Evolutionary conservation across 139 green algal genomes (phyloP).

Genomic region (Eudorina sp.): DNA sequence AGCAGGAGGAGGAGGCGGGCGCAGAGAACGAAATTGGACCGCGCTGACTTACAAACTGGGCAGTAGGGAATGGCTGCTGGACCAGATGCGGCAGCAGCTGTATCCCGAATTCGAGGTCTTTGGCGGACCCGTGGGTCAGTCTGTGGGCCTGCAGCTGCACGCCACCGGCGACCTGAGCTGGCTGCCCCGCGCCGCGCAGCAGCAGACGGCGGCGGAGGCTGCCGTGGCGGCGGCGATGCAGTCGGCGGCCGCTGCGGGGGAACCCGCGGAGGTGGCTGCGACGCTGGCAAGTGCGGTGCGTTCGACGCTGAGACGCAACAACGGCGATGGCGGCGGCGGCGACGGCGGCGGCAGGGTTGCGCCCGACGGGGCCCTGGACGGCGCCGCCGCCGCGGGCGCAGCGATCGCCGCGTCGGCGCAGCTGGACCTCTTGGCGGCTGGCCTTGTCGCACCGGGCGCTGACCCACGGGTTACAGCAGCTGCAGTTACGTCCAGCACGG

Average conservation of each 20-base stretch:
- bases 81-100: conserved; percentile 22
- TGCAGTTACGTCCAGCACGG: background rate
- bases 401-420: background rate
- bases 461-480: background rate
- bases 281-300: background rate
- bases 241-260: background rate
- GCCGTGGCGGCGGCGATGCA: background rate
- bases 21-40: too few species aligned
- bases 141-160: background rate
- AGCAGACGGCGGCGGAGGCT: background rate
- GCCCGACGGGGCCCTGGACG: background rate
- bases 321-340: background rate
- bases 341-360: background rate
- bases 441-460: background rate
- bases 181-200: background rate
- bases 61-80: background rate
- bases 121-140: conserved; percentile 8
- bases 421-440: background rate
- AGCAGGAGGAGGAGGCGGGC: too few species aligned
- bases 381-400: background rate
- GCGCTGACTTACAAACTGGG: too few species aligned
- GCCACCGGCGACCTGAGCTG: background rate
- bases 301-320: background rate
- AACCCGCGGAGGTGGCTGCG: background rate
- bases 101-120: conserved; percentile 8